phyloP scores from a whole-genome alignment of 225 moss, liverwort and hornwort genomes.

The Straminergon stramineum region DNA sequence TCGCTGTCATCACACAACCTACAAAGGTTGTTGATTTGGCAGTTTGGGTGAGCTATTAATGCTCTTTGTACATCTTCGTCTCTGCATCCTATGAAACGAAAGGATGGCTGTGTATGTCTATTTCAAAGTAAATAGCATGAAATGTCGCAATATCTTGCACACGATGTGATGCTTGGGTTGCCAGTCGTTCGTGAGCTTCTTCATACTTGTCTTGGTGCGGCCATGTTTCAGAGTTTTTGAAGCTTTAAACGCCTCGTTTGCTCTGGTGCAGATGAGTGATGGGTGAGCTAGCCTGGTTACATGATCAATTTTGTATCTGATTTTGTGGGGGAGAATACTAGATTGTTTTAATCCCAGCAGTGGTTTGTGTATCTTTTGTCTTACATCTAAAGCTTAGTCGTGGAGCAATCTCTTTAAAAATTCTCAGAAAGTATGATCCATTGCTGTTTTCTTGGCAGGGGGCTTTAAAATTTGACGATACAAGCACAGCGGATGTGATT shows the following conservation, averaged over 20 bases:
- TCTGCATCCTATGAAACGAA: not conserved
- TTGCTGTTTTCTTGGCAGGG: slow-evolving; percentile 11
- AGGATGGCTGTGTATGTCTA: not conserved
- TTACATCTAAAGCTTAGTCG: not conserved
- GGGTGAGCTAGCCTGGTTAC: not conserved
- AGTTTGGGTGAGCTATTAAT: slow-evolving; percentile 9
- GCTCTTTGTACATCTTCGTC: not conserved
- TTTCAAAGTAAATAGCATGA: not conserved
- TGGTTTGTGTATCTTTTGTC: not conserved
- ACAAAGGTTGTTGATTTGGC: slow-evolving; percentile 7
- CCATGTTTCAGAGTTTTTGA: not conserved
- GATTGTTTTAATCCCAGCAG: not conserved
- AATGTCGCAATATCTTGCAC: not conserved
- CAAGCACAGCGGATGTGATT: slow-evolving; percentile 62
- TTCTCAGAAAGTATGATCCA: not conserved
- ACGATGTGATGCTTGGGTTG: not conserved
- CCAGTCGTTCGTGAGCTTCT: not conserved
- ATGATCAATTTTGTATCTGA: not conserved
- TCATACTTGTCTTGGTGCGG: not conserved
- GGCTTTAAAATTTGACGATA: slow-evolving; percentile 41
- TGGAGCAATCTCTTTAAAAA: not conserved
- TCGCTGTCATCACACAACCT: slow-evolving; percentile 6
- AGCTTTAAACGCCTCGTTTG: not conserved
- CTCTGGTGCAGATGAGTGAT: not conserved
- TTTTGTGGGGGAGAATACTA: not conserved